A percentile compares a stretch with the other conserved stretches of the same genome.
phyloP scores from a whole-genome alignment of 2,329 filamentous ascomycete species.

The Verticillium longisporum region DNA sequence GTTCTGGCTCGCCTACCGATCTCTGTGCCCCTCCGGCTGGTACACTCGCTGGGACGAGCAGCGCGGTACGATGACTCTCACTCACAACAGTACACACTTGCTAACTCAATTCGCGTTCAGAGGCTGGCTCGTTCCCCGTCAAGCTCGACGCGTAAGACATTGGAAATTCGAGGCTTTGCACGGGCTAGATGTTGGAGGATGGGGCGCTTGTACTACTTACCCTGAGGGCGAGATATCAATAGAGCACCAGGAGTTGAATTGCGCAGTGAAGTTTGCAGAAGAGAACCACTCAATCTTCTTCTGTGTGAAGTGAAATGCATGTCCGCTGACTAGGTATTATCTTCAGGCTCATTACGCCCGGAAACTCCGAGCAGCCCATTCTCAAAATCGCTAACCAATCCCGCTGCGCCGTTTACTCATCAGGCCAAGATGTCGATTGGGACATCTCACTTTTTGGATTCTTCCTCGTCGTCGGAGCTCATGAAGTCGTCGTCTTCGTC shows the following conservation, averaged over 20 bases:
- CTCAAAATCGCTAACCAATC: background rate
- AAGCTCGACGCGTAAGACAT: conserved; percentile 51
- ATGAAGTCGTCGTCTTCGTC: conserved; percentile 73
- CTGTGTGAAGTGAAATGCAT: background rate
- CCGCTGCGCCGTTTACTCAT: background rate
- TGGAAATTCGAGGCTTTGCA: conserved; percentile 8
- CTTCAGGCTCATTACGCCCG: background rate
- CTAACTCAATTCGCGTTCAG: conserved; percentile 28
- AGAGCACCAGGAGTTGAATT: conserved; percentile 3
- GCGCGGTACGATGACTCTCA: conserved; percentile 60
- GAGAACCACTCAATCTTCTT: background rate
- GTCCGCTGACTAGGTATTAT: background rate
- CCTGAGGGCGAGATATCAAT: conserved; percentile 14
- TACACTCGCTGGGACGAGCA: conserved; percentile 94
- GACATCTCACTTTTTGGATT: conserved; percentile 16
- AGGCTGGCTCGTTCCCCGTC: conserved; percentile 61
- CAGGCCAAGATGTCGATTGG: background rate
- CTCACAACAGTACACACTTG: background rate
- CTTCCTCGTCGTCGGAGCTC: conserved; percentile 59
- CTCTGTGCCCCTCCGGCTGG: conserved; percentile 95
- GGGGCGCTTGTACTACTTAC: conserved; percentile 28
- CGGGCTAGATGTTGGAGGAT: conserved; percentile 7
- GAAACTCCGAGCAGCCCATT: background rate
- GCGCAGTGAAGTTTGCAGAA: background rate
- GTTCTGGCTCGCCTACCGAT: conserved; percentile 97